Conservation (phyloP, 768 basidiomycete genomes). For the Rubroboletus satanas region DNA sequence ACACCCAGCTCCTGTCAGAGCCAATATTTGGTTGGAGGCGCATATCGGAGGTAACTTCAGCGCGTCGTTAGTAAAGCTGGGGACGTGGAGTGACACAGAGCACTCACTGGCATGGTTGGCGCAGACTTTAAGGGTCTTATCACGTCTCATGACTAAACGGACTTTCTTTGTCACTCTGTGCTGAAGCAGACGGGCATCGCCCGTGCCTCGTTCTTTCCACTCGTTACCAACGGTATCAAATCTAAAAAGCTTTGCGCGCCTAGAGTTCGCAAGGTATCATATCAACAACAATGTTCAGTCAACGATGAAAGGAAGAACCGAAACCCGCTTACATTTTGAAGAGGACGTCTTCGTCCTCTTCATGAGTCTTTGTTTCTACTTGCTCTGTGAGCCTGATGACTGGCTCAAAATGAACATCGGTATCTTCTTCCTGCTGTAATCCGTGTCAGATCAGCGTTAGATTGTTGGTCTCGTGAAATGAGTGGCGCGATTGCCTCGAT, state of each 20-base stretch:
- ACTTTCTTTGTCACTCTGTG: constrained; percentile 90
- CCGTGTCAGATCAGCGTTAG: constrained; percentile 26
- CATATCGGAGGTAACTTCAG: constrained; percentile 83
- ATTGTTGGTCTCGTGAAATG: constrained; percentile 19
- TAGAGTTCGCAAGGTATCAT: constrained; percentile 35
- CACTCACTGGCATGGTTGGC: constrained; percentile 90
- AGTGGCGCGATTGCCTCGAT: constrained; percentile 31
- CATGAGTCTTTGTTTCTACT: constrained; percentile 90
- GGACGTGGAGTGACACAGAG: not conserved
- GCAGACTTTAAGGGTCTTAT: constrained; percentile 99
- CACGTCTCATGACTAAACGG: constrained; percentile 97
- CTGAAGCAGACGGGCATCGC: constrained; percentile 87
- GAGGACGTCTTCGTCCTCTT: constrained; percentile 88
- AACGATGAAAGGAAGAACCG: not conserved
- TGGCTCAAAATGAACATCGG: constrained; percentile 91
- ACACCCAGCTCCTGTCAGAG: constrained; percentile 99
- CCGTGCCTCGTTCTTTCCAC: constrained; percentile 99
- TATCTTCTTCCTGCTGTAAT: constrained; percentile 59
- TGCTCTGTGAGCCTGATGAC: constrained; percentile 95
- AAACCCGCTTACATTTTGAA: constrained; percentile 85
- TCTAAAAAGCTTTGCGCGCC: constrained; percentile 98
- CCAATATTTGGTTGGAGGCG: constrained; percentile 95
- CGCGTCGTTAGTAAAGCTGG: constrained; percentile 2
- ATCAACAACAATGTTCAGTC: constrained; percentile 3
- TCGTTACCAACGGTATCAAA: constrained; percentile 75